Evolutionary conservation across 176 grass and related monocot species (phyloP).

Genomic region (Zea luxurians): DNA sequence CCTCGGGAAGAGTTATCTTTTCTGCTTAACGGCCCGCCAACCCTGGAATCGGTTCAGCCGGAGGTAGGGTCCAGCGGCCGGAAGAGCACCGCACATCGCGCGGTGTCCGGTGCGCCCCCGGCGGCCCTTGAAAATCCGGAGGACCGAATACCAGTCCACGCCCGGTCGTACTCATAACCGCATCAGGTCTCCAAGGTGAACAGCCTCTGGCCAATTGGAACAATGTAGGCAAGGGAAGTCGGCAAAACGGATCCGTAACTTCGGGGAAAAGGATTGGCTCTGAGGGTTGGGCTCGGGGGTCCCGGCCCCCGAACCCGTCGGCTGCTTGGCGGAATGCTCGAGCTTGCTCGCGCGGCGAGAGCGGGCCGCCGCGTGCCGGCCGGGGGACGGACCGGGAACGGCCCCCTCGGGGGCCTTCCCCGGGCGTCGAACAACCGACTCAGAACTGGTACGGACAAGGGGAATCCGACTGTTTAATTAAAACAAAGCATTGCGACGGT

Average conservation of each 20-base stretch:
- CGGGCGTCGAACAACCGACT: slow-evolving; percentile 55
- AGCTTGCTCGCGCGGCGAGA: slow-evolving; percentile 23
- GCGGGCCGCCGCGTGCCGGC: slow-evolving; percentile 9
- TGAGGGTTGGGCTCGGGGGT: too few species aligned
- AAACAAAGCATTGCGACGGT: slow-evolving; percentile 79
- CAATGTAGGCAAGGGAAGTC: slow-evolving; percentile 54
- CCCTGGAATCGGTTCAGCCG: too few species aligned
- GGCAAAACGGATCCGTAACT: slow-evolving; percentile 67
- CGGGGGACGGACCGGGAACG: slow-evolving; percentile 25
- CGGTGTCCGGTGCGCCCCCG: slow-evolving; percentile 58
- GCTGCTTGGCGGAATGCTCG: too few species aligned
- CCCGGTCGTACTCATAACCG: slow-evolving; percentile 70
- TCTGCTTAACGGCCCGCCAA: too few species aligned
- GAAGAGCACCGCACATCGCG: not conserved
- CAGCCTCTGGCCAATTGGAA: slow-evolving; percentile 35
- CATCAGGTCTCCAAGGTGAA: slow-evolving; percentile 82
- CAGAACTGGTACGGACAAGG: slow-evolving; percentile 66
- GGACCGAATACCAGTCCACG: slow-evolving; percentile 47
- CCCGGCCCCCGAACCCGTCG: too few species aligned
- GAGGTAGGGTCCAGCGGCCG: too few species aligned
- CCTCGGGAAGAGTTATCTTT: too few species aligned
- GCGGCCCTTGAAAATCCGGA: slow-evolving; percentile 39
- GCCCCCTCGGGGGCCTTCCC: slow-evolving; percentile 41
- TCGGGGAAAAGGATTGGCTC: too few species aligned
- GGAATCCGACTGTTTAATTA: slow-evolving; percentile 80